Evolutionary conservation across 2,329 filamentous ascomycete genomes (phyloP).

Genomic region (Calonectria pauciramosa): DNA sequence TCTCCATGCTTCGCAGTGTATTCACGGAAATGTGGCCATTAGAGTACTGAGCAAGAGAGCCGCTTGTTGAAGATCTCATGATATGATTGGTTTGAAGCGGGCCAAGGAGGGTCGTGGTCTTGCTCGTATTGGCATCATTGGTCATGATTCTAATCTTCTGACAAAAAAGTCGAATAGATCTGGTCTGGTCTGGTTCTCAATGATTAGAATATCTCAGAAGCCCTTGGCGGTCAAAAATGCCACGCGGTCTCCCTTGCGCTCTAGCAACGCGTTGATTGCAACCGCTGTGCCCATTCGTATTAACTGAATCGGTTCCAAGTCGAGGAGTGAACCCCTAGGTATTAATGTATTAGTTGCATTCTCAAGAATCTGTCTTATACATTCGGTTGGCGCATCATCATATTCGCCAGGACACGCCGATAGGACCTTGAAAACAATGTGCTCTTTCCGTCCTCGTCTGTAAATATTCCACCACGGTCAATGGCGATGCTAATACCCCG

Average conservation of each 20-base stretch:
- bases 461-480: constrained; percentile 47
- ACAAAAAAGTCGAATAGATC: constrained; percentile 82
- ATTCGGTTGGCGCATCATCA: constrained; percentile 79
- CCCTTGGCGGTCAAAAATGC: constrained; percentile 80
- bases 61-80: too few relatives aligned
- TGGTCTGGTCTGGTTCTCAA: constrained; percentile 81
- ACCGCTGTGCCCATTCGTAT: constrained; percentile 88
- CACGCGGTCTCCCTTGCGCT: constrained; percentile 79
- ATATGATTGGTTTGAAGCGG: too few relatives aligned
- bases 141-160: constrained; percentile 74
- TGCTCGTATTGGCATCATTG: too few relatives aligned
- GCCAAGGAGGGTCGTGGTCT: too few relatives aligned
- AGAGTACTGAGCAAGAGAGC: too few relatives aligned
- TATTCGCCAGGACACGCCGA: constrained; percentile 78
- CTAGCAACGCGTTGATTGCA: constrained; percentile 82
- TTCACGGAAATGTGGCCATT: too few relatives aligned
- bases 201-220: constrained; percentile 79
- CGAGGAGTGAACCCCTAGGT: constrained; percentile 51
- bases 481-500: constrained; percentile 47
- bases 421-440: constrained; percentile 44
- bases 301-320: constrained; percentile 64
- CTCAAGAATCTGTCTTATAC: constrained; percentile 68
- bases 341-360: constrained; percentile 49
- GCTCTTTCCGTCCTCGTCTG: constrained; percentile 39
- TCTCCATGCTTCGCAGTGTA: too few relatives aligned